Percentiles rank a stretch among this genome's conserved stretches.
Evolutionary conservation across 441 rosid genomes (phyloP).

Genomic region (Populus trichocarpa): DNA sequence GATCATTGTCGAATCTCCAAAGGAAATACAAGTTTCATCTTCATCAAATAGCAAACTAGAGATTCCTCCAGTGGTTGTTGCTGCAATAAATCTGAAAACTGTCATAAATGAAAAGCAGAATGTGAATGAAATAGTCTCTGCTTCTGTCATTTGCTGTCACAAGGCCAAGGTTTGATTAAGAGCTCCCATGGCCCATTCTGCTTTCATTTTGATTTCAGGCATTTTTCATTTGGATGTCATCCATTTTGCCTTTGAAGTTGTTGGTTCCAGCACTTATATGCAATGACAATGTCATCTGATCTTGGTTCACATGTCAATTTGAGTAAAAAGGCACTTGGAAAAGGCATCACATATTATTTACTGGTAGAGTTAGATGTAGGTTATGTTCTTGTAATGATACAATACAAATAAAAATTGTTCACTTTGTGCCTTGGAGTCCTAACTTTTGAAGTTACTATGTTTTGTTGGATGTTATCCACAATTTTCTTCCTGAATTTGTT

Average conservation of each 20-base stretch:
- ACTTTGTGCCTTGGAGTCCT: not conserved
- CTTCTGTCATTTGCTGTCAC: slow-evolving; percentile 86
- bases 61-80: slow-evolving; percentile 82
- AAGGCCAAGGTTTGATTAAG: slow-evolving; percentile 78
- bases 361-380: not conserved
- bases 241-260: not conserved
- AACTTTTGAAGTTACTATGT: not conserved
- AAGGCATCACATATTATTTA: not conserved
- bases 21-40: slow-evolving; percentile 50
- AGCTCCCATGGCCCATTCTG: slow-evolving; percentile 13
- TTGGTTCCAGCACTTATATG: slow-evolving; percentile 7
- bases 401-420: not conserved
- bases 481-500: slow-evolving; percentile 16
- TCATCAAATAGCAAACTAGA: slow-evolving; percentile 47
- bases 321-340: not conserved
- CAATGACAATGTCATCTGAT: not conserved
- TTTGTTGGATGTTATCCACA: not conserved
- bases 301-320: not conserved
- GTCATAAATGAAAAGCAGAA: slow-evolving; percentile 75
- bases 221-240: slow-evolving; percentile 5
- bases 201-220: slow-evolving; percentile 10
- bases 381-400: not conserved
- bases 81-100: slow-evolving; percentile 93
- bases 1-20: slow-evolving; percentile 64
- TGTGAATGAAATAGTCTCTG: slow-evolving; percentile 84